Conservation (phyloP, 1,139 yeast genomes). For the Pichia sp. region DNA sequence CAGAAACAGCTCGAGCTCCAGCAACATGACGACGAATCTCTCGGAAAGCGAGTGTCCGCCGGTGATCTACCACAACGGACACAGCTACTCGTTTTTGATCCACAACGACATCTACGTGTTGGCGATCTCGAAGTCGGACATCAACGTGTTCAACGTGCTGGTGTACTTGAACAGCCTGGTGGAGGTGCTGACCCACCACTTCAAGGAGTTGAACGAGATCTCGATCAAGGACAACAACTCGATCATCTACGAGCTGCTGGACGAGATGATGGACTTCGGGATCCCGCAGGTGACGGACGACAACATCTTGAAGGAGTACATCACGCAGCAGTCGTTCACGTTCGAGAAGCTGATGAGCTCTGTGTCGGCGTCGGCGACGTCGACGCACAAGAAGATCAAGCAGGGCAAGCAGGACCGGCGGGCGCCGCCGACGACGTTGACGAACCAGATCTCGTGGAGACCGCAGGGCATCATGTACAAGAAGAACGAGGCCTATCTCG, state of each 20-base stretch:
- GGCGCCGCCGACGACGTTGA: slow-evolving; percentile 82
- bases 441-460: slow-evolving; percentile 96
- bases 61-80: slow-evolving; percentile 70
- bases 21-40: slow-evolving; percentile 8
- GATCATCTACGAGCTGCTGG: slow-evolving; percentile 84
- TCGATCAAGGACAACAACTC: slow-evolving; percentile 93
- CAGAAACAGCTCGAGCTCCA: slow-evolving; percentile 34
- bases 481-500: slow-evolving; percentile 94
- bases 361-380: slow-evolving; percentile 20
- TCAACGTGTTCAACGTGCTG: slow-evolving; percentile 78
- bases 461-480: slow-evolving; percentile 86
- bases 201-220: slow-evolving; percentile 88
- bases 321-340: slow-evolving; percentile 71
- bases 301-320: slow-evolving; percentile 84
- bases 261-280: slow-evolving; percentile 98
- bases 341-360: slow-evolving; percentile 34
- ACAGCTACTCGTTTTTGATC: slow-evolving; percentile 76
- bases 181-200: slow-evolving; percentile 78
- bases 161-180: slow-evolving; percentile 73
- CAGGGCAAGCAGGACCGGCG: slow-evolving; percentile 21
- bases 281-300: slow-evolving; percentile 94
- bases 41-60: slow-evolving; percentile 45
- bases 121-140: slow-evolving; percentile 76
- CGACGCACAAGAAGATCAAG: slow-evolving; percentile 19
- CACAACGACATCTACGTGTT: slow-evolving; percentile 83